Evolutionary conservation across 148 eudicot species (phyloP).

Genomic region (Rhododendron ferrugineum): DNA sequence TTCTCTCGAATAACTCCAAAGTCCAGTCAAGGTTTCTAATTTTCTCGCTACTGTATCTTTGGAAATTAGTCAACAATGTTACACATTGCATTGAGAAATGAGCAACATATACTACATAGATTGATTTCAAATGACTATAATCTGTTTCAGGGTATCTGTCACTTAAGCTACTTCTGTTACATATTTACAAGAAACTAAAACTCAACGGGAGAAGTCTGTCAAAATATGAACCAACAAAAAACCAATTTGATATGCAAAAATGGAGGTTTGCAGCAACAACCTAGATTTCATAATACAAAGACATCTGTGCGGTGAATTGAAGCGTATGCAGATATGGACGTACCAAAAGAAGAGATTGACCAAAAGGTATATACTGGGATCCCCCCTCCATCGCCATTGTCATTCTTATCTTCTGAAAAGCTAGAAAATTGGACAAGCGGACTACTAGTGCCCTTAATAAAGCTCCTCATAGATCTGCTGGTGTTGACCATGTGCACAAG

Average conservation of each 20-base stretch:
- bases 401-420: conserved; percentile 40
- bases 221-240: neutral
- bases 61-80: neutral
- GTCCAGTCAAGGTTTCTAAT: neutral
- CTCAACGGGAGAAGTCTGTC: neutral
- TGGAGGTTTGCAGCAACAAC: neutral
- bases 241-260: neutral
- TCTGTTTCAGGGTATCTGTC: neutral
- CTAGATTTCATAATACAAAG: neutral
- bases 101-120: neutral
- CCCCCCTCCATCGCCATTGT: conserved; percentile 87
- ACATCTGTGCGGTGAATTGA: neutral
- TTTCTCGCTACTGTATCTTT: neutral
- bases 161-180: neutral
- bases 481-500: conserved; percentile 46
- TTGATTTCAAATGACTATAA: neutral
- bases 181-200: neutral
- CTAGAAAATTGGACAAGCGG: conserved; percentile 57
- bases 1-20: neutral
- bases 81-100: neutral
- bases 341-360: conserved; percentile 66
- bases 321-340: conserved; percentile 11
- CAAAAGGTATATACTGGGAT: conserved; percentile 58
- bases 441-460: conserved; percentile 42
- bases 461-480: conserved; percentile 74